Evolutionary conservation across 495 filamentous ascomycete species (phyloP), one percentile per base, ranked within the genome.

Genomic region (Aspergillus sclerotioniger): DNA sequence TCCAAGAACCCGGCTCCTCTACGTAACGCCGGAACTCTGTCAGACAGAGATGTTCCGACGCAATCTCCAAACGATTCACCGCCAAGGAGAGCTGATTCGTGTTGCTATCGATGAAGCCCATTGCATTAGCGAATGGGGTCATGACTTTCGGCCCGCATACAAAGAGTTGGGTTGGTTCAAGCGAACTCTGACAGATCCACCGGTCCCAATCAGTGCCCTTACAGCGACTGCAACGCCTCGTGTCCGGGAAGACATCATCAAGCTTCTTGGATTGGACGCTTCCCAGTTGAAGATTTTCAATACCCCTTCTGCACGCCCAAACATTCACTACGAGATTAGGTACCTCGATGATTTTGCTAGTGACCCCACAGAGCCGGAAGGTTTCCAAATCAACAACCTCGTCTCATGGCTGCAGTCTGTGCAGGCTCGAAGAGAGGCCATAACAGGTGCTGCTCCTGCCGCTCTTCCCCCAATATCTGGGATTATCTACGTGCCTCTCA

Each of bases 111-210:
- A 98, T 72, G 93, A 98, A 74, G 93, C 93, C 13, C 93, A 98
- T 68, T 97, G 93, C 69, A 96, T 98, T 61, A 92, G 88, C 9
- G 92, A 98, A 85, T 98, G 93, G 93, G 93, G 93, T 16, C 92
- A 98, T 68, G 93, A 98, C 70, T 98, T 98, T 65, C 88, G 93
- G n/a, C 89, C 88, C 16, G 87, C 91, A 32, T 97, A 96, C 72
- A 90, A 91, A 62, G 81, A 87, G 21, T 82, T 98, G n/a, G 85
- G 84, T 7, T 96, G 89, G 85, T 96, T 98, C 76, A 90, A 88
- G 58, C 77, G 81, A 28, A 84, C 84, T 19, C 78, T 86, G 16
- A 84, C 80, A n/a, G 89, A 90, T 57, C 92, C 92, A 0, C 78
- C 87, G 28, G 90, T 96, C 0, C 91, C 93, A 20, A 87, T 97